A percentile compares a stretch with the other conserved stretches of the same genome.
phyloP scores from a whole-genome alignment of 768 basidiomycete genomes.

The Lactarius hengduanensis region DNA sequence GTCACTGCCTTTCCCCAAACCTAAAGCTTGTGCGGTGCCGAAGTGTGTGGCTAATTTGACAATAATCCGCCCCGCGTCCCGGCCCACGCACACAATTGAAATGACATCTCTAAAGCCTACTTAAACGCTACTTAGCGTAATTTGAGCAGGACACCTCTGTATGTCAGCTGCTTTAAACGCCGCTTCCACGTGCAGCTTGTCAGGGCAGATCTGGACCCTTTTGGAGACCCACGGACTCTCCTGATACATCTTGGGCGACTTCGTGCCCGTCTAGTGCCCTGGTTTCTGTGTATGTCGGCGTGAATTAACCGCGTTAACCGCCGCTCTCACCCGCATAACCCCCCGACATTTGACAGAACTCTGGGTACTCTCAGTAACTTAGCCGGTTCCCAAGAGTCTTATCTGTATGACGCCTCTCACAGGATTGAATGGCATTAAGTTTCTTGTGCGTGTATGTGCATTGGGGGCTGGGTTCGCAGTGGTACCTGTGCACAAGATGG shows the following conservation, averaged over 20 bases:
- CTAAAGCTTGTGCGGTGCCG: neutral
- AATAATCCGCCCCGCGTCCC: neutral
- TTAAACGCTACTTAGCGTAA: constrained; percentile 1
- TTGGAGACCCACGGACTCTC: neutral
- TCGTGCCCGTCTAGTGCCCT: neutral
- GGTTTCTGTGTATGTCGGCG: neutral
- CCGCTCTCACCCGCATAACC: neutral
- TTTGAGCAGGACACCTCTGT: neutral
- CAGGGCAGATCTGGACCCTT: neutral
- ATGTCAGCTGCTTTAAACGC: neutral
- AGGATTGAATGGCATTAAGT: neutral
- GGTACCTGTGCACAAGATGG: neutral
- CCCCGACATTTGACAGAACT: neutral
- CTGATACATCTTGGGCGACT: neutral
- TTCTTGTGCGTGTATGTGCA: neutral
- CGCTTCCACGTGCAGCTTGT: neutral
- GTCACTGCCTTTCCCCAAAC: neutral
- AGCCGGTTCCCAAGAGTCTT: neutral
- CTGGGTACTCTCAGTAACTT: neutral
- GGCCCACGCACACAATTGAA: neutral
- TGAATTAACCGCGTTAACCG: too few relatives aligned
- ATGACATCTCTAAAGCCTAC: neutral
- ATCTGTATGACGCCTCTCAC: neutral
- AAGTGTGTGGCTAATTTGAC: neutral
- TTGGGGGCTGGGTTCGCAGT: neutral